Evolutionary conservation across 2,329 filamentous ascomycete species (phyloP).

Genomic region (Arthroderma sp.): DNA sequence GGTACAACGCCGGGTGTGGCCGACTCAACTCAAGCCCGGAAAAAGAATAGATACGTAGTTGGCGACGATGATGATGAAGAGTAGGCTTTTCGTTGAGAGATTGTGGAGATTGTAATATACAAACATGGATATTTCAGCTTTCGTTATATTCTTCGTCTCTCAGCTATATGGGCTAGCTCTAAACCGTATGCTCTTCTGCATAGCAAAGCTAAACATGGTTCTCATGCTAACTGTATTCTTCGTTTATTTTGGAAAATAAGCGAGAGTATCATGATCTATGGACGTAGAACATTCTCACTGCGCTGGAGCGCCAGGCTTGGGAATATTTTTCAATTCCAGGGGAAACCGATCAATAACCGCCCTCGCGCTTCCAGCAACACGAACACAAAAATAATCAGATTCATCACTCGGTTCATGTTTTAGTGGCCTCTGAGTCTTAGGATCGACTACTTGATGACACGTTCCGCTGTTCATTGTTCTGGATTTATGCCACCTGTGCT

Average conservation of each 20-base stretch:
- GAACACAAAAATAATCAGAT: slow-evolving; percentile 15
- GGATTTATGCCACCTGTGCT: slow-evolving; percentile 27
- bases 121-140: too few species aligned
- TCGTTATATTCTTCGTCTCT: not conserved
- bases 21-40: slow-evolving; percentile 27
- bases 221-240: too few species aligned
- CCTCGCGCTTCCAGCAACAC: slow-evolving; percentile 15
- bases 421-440: not conserved
- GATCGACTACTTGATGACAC: too few species aligned
- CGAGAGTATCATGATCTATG: too few species aligned
- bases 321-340: not conserved
- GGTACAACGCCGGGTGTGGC: slow-evolving; percentile 11
- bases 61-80: slow-evolving; percentile 33
- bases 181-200: too few species aligned
- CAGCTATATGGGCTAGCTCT: not conserved
- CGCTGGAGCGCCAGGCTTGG: too few species aligned
- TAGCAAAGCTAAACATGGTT: too few species aligned
- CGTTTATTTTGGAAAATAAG: too few species aligned
- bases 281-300: too few species aligned
- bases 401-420: slow-evolving; percentile 4
- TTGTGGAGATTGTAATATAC: too few species aligned
- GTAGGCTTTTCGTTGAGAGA: too few species aligned
- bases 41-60: slow-evolving; percentile 35
- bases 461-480: not conserved
- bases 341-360: slow-evolving; percentile 14